Percentiles rank a stretch among this genome's conserved stretches.
Evolutionary conservation across 116 monocot species (phyloP).

Genomic region (Dioscorea cayenensis): DNA sequence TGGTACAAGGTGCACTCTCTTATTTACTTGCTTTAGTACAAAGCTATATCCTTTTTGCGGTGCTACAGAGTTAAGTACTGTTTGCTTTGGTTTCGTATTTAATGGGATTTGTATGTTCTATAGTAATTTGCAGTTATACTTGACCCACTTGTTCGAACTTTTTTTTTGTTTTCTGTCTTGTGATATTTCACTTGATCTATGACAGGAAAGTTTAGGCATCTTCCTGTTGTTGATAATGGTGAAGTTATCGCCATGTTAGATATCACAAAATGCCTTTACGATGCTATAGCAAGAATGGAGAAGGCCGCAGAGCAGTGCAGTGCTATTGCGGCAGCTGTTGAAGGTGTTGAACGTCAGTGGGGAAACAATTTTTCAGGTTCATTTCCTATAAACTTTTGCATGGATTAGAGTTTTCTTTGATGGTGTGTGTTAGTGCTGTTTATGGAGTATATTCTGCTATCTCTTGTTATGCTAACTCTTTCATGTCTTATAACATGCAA

Average conservation of each 20-base stretch:
- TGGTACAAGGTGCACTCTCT: too few species aligned
- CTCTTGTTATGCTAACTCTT: too few species aligned
- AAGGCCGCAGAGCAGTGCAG: conserved; percentile 97
- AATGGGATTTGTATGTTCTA: too few species aligned
- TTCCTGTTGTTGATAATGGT: conserved; percentile 97
- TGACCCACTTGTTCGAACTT: neutral
- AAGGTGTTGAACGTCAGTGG: conserved; percentile 85
- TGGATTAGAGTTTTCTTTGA: neutral
- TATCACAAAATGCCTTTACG: conserved; percentile 93
- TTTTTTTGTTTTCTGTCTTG: neutral
- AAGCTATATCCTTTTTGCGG: conserved; percentile 1
- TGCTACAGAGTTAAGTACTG: too few species aligned
- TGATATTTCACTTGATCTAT: neutral
- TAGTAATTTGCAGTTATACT: neutral
- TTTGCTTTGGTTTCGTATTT: too few species aligned
- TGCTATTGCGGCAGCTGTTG: conserved; percentile 88
- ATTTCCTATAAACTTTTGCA: neutral
- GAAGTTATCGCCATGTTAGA: conserved; percentile 95
- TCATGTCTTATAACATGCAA: too few species aligned
- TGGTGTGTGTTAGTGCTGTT: neutral
- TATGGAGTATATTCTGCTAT: too few species aligned
- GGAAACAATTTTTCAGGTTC: conserved; percentile 75
- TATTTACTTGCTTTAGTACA: too few species aligned
- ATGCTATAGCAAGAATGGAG: conserved; percentile 96
- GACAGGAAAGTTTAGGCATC: conserved; percentile 96